Evolutionary conservation across 805 yeast genomes (phyloP).

Genomic region (Cyberlindnera maritima): DNA sequence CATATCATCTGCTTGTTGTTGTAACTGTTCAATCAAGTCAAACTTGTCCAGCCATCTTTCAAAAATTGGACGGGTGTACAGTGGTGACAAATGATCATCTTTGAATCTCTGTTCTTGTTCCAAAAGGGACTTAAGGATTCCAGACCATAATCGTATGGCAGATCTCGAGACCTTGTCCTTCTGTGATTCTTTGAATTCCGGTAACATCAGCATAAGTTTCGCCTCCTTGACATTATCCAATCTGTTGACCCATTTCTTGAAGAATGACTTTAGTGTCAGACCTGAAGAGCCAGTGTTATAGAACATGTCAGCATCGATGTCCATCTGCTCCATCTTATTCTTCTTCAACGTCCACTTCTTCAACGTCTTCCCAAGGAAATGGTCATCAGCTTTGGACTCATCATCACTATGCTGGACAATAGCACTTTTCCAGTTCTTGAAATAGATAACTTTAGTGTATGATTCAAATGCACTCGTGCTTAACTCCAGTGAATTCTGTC

Average conservation of each 20-base stretch:
- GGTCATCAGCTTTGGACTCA: constrained; percentile 7
- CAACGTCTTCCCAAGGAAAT: constrained; percentile 8
- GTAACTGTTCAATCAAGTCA: constrained; percentile 11
- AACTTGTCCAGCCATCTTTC: constrained; percentile 18
- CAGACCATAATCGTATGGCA: constrained; percentile 13
- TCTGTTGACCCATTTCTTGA: constrained; percentile 12
- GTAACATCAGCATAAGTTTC: background rate
- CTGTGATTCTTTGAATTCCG: background rate
- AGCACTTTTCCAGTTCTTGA: constrained; percentile 20
- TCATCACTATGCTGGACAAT: background rate
- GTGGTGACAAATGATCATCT: constrained; percentile 1
- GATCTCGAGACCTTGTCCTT: background rate
- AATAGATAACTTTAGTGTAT: constrained; percentile 19
- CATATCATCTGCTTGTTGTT: constrained; percentile 24
- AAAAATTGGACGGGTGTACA: constrained; percentile 9
- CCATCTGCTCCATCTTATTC: background rate
- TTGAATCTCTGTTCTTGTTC: constrained; percentile 10
- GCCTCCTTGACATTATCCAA: constrained; percentile 7
- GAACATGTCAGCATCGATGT: constrained; percentile 3
- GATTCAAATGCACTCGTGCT: constrained; percentile 14
- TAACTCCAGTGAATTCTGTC: constrained; percentile 11
- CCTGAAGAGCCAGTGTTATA: background rate
- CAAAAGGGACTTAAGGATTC: background rate
- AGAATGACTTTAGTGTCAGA: background rate
- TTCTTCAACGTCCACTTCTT: constrained; percentile 5